A percentile compares a stretch with the other conserved stretches of the same genome.
Evolutionary conservation across 2,329 filamentous ascomycete species (phyloP).

Genomic region (Davidsoniella neocaledoniae): DNA sequence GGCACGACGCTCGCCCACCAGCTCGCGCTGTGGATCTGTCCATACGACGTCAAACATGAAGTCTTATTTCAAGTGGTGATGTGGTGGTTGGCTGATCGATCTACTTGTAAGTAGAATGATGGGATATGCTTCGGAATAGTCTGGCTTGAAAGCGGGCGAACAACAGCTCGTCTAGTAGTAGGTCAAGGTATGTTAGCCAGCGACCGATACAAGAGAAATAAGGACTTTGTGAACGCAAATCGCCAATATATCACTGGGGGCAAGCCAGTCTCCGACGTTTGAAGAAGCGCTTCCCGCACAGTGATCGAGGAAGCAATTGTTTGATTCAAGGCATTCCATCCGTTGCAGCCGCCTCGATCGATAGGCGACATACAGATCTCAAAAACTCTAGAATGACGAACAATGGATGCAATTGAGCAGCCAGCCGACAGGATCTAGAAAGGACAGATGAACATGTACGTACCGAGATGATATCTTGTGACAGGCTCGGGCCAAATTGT

Average conservation of each 20-base stretch:
- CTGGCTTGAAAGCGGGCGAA: not conserved
- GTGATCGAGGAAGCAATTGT: too few species aligned
- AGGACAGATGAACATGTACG: too few species aligned
- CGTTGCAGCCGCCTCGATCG: too few species aligned
- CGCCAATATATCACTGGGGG: not conserved
- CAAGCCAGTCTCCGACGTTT: not conserved
- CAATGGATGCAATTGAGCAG: too few species aligned
- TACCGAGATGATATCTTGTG: too few species aligned
- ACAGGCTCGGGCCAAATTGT: not conserved
- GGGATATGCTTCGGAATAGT: not conserved
- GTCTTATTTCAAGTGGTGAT: not conserved
- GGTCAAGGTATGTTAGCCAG: not conserved
- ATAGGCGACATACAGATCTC: too few species aligned
- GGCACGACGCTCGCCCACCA: slow-evolving; percentile 34
- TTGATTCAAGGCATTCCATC: too few species aligned
- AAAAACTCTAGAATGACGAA: too few species aligned
- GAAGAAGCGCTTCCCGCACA: too few species aligned
- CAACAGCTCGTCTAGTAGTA: not conserved
- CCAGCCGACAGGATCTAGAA: too few species aligned
- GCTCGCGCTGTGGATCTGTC: slow-evolving; percentile 37
- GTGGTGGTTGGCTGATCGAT: not conserved
- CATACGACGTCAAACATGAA: slow-evolving; percentile 43
- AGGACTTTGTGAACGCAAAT: not conserved
- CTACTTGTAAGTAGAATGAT: not conserved
- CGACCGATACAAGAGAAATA: not conserved